Evolutionary conservation across 352 stramenopile genomes (phyloP), one percentile per base, ranked within the genome.

Genomic region (Aphanomyces stellatus): DNA sequence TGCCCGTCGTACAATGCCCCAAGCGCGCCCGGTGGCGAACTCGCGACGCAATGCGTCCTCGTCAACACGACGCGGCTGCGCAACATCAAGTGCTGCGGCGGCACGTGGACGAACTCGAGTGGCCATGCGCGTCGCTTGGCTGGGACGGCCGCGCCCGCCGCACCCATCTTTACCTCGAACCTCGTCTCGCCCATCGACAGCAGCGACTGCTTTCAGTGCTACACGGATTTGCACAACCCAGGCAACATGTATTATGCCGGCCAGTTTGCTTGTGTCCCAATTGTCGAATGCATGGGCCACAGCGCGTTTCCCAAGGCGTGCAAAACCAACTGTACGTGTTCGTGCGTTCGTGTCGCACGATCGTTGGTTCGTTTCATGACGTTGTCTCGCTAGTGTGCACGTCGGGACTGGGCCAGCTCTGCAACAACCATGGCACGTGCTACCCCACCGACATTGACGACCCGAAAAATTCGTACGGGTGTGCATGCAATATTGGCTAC

Each of bases 381-480:
- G 37, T 19, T 46, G 37, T 43, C 37, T 10, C n/a, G 10, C 37
- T 67, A 67, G 60, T 57, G 41, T 67, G 60, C 49, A 43, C 11
- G 17, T 67, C 60, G 7, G 25, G 22, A 11, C 60, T 24, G 4
- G 46, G 46, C 33, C 27, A 56, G 49, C 33, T 67, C 25, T 67
- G 60, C 49, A 67, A 67, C 49, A 35, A 57, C 41, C 60, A 67
- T 22, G 60, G 60, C 13, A 67, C 60, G 49, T 67, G 60, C 60
- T 55, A 48, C n/a, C 60, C 60, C 49, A 17, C 30, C 15, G 60
- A 67, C 41, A 67, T 67, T 19, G 28, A 67, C 49, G 60, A 67
- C 49, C 60, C 60, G 15, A 67, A 67, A 34, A 57, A 10, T 4
- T 67, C 60, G 22, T 67, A 67, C 49, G 60, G 60, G 3, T 67